Conservation (phyloP, 2,329 filamentous ascomycete species). For the Epichloe typhina region DNA sequence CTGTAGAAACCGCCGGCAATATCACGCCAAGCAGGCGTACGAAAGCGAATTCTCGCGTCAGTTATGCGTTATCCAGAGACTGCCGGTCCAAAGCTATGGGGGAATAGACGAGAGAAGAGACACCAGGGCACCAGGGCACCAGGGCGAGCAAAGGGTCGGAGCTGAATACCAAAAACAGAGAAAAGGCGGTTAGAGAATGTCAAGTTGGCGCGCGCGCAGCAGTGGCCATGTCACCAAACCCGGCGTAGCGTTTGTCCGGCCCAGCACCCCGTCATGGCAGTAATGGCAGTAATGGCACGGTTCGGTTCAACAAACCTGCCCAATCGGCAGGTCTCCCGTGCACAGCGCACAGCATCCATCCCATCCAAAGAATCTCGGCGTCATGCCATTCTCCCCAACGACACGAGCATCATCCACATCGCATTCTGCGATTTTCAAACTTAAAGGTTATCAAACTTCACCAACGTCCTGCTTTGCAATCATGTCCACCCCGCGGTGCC, state of each 20-base stretch:
- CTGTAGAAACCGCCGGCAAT: not conserved
- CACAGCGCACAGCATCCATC: not conserved
- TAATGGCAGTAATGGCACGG: not conserved
- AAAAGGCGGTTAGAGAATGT: not conserved
- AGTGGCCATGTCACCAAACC: not conserved
- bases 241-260: slow-evolving; percentile 8
- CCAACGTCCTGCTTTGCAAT: not conserved
- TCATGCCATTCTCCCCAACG: not conserved
- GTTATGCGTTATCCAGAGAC: not conserved
- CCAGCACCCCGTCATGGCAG: not conserved
- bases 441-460: not conserved
- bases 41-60: not conserved
- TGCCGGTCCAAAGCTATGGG: not conserved
- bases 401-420: not conserved
- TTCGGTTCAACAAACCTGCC: not conserved
- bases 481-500: slow-evolving; percentile 11
- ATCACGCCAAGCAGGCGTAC: not conserved
- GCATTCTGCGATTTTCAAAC: not conserved
- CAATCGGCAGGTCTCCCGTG: not conserved
- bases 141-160: not conserved
- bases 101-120: not conserved
- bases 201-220: not conserved
- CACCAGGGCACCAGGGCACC: too few relatives aligned
- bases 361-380: not conserved
- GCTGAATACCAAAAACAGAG: not conserved